These are phyloP conservation scores for Hortiboletus campestris DNA, from an alignment of 768 basidiomycete genomes.

Conservation along the genomic window DNA sequence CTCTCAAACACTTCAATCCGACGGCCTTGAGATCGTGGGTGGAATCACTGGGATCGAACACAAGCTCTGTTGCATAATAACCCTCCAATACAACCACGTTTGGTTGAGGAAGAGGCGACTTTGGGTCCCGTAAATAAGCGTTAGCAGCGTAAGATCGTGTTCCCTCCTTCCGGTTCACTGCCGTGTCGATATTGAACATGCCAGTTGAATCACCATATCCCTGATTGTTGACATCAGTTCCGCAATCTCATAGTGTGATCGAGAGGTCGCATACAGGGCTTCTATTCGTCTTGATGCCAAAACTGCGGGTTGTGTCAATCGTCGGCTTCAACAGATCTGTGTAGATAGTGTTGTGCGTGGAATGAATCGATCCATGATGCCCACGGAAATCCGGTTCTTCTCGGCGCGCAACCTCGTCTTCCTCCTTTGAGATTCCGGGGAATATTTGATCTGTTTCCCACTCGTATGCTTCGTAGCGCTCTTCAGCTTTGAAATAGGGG, in stretches of 20 bases:
- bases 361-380: slow-evolving; percentile 8
- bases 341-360: slow-evolving; percentile 15
- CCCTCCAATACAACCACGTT: slow-evolving; percentile 9
- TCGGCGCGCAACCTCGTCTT: slow-evolving; percentile 10
- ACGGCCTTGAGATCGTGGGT: neutral
- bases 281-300: slow-evolving; percentile 18
- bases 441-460: slow-evolving; percentile 15
- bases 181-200: slow-evolving; percentile 19
- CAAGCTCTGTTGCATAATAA: slow-evolving; percentile 11
- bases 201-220: slow-evolving; percentile 15
- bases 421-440: slow-evolving; percentile 7
- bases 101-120: slow-evolving; percentile 5
- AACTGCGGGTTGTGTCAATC: slow-evolving; percentile 4
- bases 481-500: slow-evolving; percentile 15
- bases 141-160: slow-evolving; percentile 21
- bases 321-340: slow-evolving; percentile 13
- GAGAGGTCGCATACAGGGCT: slow-evolving; percentile 5
- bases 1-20: slow-evolving; percentile 12
- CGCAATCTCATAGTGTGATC: neutral
- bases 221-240: slow-evolving; percentile 1
- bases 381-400: slow-evolving; percentile 12
- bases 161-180: slow-evolving; percentile 13
- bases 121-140: slow-evolving; percentile 12
- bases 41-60: slow-evolving; percentile 1
- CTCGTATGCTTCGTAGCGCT: slow-evolving; percentile 4